These are phyloP conservation scores for Termitomyces sp. DNA, from an alignment of 768 basidiomycete species.

Conservation along the genomic window DNA sequence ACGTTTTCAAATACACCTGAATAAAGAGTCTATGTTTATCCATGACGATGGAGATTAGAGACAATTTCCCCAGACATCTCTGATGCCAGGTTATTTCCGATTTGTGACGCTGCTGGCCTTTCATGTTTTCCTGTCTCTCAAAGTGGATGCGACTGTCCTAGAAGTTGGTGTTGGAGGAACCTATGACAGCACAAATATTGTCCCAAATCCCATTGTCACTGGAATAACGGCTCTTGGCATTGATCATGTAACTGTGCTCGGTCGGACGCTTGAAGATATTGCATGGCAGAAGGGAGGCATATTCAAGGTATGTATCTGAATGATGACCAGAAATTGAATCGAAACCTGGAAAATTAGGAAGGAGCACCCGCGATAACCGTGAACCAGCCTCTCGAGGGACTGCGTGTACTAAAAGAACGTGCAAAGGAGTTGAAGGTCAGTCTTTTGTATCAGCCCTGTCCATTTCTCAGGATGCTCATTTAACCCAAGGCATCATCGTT, in stretches of 20 bases:
- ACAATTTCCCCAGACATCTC: conserved; percentile 45
- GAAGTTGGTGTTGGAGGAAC: conserved; percentile 96
- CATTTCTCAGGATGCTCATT: neutral
- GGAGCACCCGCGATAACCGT: conserved; percentile 86
- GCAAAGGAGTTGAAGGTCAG: conserved; percentile 65
- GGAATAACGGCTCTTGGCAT: conserved; percentile 90
- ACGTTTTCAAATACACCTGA: conserved; percentile 9
- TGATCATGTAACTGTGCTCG: conserved; percentile 86
- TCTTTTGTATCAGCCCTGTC: neutral
- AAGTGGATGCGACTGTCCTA: conserved; percentile 87
- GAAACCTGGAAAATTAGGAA: conserved; percentile 37
- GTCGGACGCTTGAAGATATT: conserved; percentile 85
- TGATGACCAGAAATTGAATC: neutral
- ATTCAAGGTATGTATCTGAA: conserved; percentile 62
- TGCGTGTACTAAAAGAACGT: conserved; percentile 62
- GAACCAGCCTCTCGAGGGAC: conserved; percentile 64
- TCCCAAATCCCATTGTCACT: conserved; percentile 85
- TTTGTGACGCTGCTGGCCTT: conserved; percentile 91
- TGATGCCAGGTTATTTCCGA: conserved; percentile 91
- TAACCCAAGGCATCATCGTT: conserved; percentile 3
- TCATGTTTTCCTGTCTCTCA: conserved; percentile 79
- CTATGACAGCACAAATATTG: conserved; percentile 94
- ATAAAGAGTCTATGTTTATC: neutral
- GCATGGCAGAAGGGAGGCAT: conserved; percentile 97
- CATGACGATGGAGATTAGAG: conserved; percentile 31